Conservation (phyloP, 441 rosid genomes). For the Omphalea diandra region DNA sequence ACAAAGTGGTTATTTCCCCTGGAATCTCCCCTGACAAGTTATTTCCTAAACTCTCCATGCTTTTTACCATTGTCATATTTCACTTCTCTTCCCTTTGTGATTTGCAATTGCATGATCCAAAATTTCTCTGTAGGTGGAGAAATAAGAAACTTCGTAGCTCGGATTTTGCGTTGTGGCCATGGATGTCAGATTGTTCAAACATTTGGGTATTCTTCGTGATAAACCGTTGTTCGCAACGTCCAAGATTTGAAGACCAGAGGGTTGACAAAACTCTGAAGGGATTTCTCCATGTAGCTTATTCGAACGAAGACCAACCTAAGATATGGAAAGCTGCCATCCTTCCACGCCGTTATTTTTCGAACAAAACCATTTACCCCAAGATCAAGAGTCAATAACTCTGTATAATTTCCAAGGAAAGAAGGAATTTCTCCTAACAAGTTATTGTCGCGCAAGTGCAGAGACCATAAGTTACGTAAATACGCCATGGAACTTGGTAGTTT, state of each 20-base stretch:
- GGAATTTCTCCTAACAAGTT: conserved; percentile 30
- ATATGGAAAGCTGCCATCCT: conserved; percentile 6
- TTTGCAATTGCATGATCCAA: conserved; percentile 4
- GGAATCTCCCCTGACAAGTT: conserved; percentile 44
- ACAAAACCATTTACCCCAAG: conserved; percentile 21
- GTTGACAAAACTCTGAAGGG: conserved; percentile 21
- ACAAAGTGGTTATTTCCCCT: conserved; percentile 31
- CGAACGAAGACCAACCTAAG: conserved; percentile 13
- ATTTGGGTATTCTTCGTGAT: conserved; percentile 8
- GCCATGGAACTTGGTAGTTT: conserved; percentile 24
- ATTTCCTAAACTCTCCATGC: conserved; percentile 44
- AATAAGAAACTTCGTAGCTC: neutral
- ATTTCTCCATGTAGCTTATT: conserved; percentile 26
- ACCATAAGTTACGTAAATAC: neutral
- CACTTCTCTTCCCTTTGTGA: conserved; percentile 26
- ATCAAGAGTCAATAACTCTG: conserved; percentile 7
- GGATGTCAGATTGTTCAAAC: conserved; percentile 17
- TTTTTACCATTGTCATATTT: conserved; percentile 23
- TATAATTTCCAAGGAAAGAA: conserved; percentile 23
- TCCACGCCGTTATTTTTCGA: conserved; percentile 31
- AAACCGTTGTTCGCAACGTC: conserved; percentile 22
- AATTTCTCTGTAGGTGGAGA: conserved; percentile 29
- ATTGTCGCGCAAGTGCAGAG: conserved; percentile 24
- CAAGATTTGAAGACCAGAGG: conserved; percentile 23
- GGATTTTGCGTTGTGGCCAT: conserved; percentile 1